Percentiles rank a stretch among this genome's conserved stretches.
Evolutionary conservation across 1,284 basidiomycete species (phyloP).

Genomic region (Trichosporon coremiiforme): DNA sequence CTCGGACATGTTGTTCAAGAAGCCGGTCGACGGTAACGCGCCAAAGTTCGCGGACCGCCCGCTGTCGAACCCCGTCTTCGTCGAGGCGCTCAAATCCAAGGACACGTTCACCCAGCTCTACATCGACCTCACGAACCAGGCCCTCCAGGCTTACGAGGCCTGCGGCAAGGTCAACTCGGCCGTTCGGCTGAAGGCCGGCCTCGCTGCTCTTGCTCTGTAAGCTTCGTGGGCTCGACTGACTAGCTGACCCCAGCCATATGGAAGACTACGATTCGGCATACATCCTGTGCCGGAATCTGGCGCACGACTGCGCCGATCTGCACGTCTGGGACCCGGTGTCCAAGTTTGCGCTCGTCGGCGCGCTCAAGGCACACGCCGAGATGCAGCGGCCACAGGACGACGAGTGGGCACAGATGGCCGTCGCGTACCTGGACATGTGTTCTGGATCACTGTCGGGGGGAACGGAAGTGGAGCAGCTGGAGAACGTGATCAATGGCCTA

Average conservation of each 20-base stretch:
- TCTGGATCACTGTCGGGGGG: conserved; percentile 24
- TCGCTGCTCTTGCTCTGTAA: conserved; percentile 84
- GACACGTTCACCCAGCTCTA: conserved; percentile 75
- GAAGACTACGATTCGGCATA: conserved; percentile 43
- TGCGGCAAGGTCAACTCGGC: conserved; percentile 80
- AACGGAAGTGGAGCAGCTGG: conserved; percentile 21
- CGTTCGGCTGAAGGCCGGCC: conserved; percentile 74
- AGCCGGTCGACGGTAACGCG: background rate
- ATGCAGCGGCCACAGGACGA: conserved; percentile 36
- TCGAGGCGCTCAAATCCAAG: conserved; percentile 64
- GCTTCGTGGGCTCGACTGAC: too few species aligned
- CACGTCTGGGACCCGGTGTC: conserved; percentile 47
- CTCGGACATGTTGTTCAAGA: conserved; percentile 8
- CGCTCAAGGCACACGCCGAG: conserved; percentile 39
- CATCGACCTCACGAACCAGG: conserved; percentile 70
- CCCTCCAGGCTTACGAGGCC: conserved; percentile 77
- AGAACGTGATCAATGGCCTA: conserved; percentile 32
- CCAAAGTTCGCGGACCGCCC: conserved; percentile 24
- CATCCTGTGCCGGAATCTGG: conserved; percentile 39
- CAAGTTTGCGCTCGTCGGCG: conserved; percentile 43
- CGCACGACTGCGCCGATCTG: conserved; percentile 44
- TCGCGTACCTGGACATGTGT: conserved; percentile 45
- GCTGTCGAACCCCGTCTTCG: conserved; percentile 68
- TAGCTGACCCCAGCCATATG: conserved; percentile 31
- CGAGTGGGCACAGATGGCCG: conserved; percentile 47